phyloP scores from a whole-genome alignment of 352 stramenopile genomes.

The Saprolegnia parasitica region DNA sequence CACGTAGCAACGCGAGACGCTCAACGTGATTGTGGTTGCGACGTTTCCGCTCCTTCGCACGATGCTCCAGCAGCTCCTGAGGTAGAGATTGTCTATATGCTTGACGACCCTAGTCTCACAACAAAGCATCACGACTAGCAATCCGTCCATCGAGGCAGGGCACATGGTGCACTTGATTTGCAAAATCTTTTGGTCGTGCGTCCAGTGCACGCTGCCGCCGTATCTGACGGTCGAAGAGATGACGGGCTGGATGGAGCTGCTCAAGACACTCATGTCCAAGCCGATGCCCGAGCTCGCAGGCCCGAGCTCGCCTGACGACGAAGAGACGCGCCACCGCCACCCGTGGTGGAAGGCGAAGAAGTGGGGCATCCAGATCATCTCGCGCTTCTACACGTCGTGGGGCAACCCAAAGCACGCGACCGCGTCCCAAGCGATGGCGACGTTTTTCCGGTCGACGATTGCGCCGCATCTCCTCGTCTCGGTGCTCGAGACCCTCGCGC shows the following conservation, averaged over 20 bases:
- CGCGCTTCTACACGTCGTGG: conserved; percentile 77
- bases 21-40: conserved; percentile 90
- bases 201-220: conserved; percentile 74
- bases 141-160: conserved; percentile 88
- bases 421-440: conserved; percentile 19
- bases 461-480: conserved; percentile 27
- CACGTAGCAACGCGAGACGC: conserved; percentile 61
- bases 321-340: conserved; percentile 65
- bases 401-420: conserved; percentile 43
- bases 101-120: too few relatives aligned
- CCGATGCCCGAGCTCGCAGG: conserved; percentile 43
- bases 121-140: too few relatives aligned
- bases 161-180: conserved; percentile 88
- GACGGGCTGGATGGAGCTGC: conserved; percentile 64
- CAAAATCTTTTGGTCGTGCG: conserved; percentile 87
- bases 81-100: conserved; percentile 42
- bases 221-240: conserved; percentile 51
- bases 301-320: conserved; percentile 49
- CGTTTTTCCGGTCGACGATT: conserved; percentile 19
- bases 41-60: conserved; percentile 92
- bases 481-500: conserved; percentile 62
- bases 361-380: conserved; percentile 82
- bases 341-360: conserved; percentile 91
- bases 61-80: conserved; percentile 80
- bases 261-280: conserved; percentile 50